phyloP scores from a whole-genome alignment of 2,329 filamentous ascomycete species.

The Pseudofabraea citricarpa region DNA sequence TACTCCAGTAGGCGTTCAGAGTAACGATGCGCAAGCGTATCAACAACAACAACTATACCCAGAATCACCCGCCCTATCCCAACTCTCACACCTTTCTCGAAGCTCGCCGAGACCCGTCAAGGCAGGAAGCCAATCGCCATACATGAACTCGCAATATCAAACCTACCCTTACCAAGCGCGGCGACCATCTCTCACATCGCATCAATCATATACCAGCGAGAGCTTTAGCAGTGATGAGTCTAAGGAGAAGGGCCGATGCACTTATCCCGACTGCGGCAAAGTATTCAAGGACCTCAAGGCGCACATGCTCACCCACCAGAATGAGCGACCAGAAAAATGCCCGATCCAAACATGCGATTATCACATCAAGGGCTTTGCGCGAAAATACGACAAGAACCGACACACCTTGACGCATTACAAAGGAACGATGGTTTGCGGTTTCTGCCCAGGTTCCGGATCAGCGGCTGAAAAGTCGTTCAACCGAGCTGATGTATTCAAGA shows the following conservation, averaged over 20 bases:
- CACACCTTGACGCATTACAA: slow-evolving; percentile 97
- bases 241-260: slow-evolving; percentile 38
- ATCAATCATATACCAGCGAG: slow-evolving; percentile 24
- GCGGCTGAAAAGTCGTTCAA: slow-evolving; percentile 94
- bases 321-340: slow-evolving; percentile 91
- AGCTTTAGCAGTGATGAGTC: slow-evolving; percentile 27
- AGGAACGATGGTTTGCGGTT: slow-evolving; percentile 95
- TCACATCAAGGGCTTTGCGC: slow-evolving; percentile 86
- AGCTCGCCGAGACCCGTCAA: slow-evolving; percentile 19
- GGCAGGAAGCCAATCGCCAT: slow-evolving; percentile 26
- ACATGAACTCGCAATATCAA: slow-evolving; percentile 19
- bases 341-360: slow-evolving; percentile 93
- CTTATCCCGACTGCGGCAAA: slow-evolving; percentile 52
- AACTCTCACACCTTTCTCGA: slow-evolving; percentile 20
- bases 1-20: slow-evolving; percentile 14
- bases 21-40: slow-evolving; percentile 20
- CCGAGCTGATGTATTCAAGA: slow-evolving; percentile 93
- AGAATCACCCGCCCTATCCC: slow-evolving; percentile 25
- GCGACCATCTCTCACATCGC: slow-evolving; percentile 21
- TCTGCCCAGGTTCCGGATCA: slow-evolving; percentile 84
- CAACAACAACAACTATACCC: slow-evolving; percentile 24
- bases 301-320: slow-evolving; percentile 94
- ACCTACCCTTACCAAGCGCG: slow-evolving; percentile 24
- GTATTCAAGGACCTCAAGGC: slow-evolving; percentile 66
- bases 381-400: slow-evolving; percentile 97